Evolutionary conservation across 169 alveolate species (phyloP), one percentile per base, ranked within the genome.

Genomic region (Eimeria falciformis): DNA sequence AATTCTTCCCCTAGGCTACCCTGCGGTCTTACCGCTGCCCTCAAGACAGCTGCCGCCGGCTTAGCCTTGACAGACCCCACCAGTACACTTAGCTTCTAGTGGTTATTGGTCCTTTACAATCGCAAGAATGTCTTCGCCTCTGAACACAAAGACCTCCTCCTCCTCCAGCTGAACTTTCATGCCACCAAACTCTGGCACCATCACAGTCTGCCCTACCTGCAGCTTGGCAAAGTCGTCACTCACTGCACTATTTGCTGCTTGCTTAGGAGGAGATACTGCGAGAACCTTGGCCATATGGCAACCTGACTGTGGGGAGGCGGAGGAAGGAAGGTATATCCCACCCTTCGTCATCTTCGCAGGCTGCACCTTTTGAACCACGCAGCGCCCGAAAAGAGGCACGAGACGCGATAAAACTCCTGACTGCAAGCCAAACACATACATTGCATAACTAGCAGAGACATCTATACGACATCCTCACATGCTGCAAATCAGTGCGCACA

Each of bases 111-210:
- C 90, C 73, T 83, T 69, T 68, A 95, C 85, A 27, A 94, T 94
- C 50, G 97, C 98, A 53, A 96, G 95, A 71, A 96, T 94, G 91
- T 96, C 98, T 53, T 96, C 98, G 90, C 96, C 96, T 37, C 98
- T 90, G 77, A 92, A 96, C 33, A 96, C 97, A 25, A 95, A 93
- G 90, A 93, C 91, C 91, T 95, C 97, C 85, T 96, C 97, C 53
- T 96, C 97, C 84, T 96, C 97, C 45, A 96, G 87, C 69, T 96
- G 95, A 53, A 96, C 81, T 83, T 95, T 95, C 95, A 96, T 95
- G 40, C 98, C 98, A 53, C 98, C 98, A 93, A 95, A 96, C 94
- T 96, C 98, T 14, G 98, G 98, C 29, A 96, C 94, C 27, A 96
- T 95, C 62, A 96, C 98, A 27, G 97, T 96, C 92, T 96, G 97